Evolutionary conservation across 208 protist genomes (phyloP), one percentile per base, ranked within the genome.

Genomic region (Leptomonas pyrrhocoris): DNA sequence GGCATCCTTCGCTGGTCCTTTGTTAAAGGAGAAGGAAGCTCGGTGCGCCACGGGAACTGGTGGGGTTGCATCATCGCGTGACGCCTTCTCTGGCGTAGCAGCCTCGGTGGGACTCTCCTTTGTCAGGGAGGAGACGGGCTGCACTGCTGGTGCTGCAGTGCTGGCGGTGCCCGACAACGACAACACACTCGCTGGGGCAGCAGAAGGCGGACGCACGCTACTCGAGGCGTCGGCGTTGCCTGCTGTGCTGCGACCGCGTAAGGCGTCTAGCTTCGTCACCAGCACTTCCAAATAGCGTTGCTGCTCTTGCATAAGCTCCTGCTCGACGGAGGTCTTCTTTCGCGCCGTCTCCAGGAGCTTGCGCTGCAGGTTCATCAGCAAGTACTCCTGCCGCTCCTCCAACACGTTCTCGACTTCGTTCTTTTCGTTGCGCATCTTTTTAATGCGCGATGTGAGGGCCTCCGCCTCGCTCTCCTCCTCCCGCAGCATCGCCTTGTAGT

Each of bases 241-340:
- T 2, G 43, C 30, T 2, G 38, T 62, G 42, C 66, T 61, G 25
- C 61, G 62, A 13, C 64, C 62, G 12, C 84, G 80, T 31, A 89
- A 49, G 1, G 63, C 25, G 31, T 65, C 58, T 11, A 89, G 75
- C 42, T 75, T 65, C 2, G 72, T 77, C 49, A 68, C 46, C 19
- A 89, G 80, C 31, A 92, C 58, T 8, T 85, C 80, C 16, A 96
- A 70, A 65, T 94, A 93, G 25, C 66, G 76, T 46, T 89, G 83
- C 65, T 86, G 82, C 63, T 96, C 88, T 53, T 78, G 46, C 58
- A 87, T 76, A n/a, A 96, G 66, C 49, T 90, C 75, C 72, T 75
- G 81, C 78, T 94, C 88, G 56, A 93, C 68, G 19, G 79, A 73
- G 30, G 58, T 76, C 76, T 93, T 94, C 49, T 85, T 80, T 0